These are phyloP conservation scores for Salix purpurea DNA, from an alignment of 345 rosid species.

Conservation along the genomic window DNA sequence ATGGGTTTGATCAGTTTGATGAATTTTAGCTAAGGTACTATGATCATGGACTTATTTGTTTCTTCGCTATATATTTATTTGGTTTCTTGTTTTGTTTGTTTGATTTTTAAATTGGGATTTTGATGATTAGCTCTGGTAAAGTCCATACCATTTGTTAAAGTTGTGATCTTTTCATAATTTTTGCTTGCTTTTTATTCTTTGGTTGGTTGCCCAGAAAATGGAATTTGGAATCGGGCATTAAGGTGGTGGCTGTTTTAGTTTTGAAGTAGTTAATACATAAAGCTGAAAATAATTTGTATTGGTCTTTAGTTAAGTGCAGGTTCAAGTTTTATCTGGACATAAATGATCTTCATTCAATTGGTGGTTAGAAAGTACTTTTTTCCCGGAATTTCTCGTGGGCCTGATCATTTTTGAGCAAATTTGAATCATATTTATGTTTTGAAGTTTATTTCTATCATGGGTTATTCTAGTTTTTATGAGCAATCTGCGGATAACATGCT, in stretches of 20 bases:
- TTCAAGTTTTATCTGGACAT: too few species aligned
- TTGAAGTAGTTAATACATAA: not conserved
- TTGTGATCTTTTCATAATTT: conserved; percentile 4
- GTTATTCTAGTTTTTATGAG: not conserved
- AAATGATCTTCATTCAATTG: too few species aligned
- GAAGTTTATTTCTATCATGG: not conserved
- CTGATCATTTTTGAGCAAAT: not conserved
- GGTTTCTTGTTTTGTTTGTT: not conserved
- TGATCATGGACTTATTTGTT: conserved; percentile 20
- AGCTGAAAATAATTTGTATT: not conserved
- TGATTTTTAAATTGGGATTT: conserved; percentile 11
- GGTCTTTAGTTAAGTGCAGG: not conserved
- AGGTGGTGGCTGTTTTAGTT: not conserved
- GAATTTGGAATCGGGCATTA: not conserved
- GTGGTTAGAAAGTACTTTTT: too few species aligned
- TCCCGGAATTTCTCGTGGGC: not conserved
- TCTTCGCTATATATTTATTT: not conserved
- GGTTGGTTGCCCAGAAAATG: conserved; percentile 23
- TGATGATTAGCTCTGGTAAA: conserved; percentile 3
- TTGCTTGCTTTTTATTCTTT: not conserved
- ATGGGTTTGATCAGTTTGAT: conserved; percentile 18
- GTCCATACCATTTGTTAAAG: conserved; percentile 3
- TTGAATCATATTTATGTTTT: not conserved
- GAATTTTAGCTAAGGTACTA: conserved; percentile 5
- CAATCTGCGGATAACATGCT: not conserved